These are phyloP conservation scores for Cladophialophora immunda DNA, from an alignment of 2,329 filamentous ascomycete genomes.

Conservation along the genomic window DNA sequence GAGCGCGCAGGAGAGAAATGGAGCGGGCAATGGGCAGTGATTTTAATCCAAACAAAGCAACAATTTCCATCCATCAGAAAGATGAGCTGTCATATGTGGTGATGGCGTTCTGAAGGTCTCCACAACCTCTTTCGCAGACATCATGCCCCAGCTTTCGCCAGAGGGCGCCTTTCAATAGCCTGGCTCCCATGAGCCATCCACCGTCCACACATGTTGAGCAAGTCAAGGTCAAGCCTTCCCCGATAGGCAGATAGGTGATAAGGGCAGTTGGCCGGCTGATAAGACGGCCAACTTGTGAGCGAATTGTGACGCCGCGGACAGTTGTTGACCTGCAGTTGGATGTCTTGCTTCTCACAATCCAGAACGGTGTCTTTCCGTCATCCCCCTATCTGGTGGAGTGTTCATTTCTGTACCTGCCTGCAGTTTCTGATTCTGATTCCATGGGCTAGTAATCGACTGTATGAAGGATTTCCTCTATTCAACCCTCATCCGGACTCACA, in stretches of 20 bases:
- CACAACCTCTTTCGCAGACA: conserved; percentile 22
- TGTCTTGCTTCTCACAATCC: conserved; percentile 14
- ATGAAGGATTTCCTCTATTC: background rate
- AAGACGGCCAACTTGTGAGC: conserved; percentile 22
- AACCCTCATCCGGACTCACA: conserved; percentile 5
- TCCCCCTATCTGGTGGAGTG: conserved; percentile 24
- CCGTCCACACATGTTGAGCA: conserved; percentile 16
- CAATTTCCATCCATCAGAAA: conserved; percentile 50
- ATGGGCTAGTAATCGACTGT: conserved; percentile 12
- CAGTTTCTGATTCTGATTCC: conserved; percentile 9
- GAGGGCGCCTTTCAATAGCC: conserved; percentile 8
- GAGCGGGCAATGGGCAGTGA: conserved; percentile 20
- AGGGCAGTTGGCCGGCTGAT: conserved; percentile 24
- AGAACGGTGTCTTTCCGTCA: conserved; percentile 15
- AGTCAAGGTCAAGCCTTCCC: conserved; percentile 15
- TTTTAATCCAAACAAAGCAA: conserved; percentile 54
- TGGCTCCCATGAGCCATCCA: conserved; percentile 16
- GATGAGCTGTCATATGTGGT: background rate
- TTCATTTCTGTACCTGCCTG: conserved; percentile 2
- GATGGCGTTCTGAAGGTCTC: conserved; percentile 25
- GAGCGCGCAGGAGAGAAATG: conserved; percentile 10
- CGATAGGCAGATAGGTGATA: conserved; percentile 37
- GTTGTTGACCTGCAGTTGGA: conserved; percentile 9
- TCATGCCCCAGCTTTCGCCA: conserved; percentile 37
- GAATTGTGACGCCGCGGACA: conserved; percentile 24